Evolutionary conservation across 2,329 filamentous ascomycete species (phyloP), one percentile per base, ranked within the genome.

Genomic region (Aspergillus terreus): DNA sequence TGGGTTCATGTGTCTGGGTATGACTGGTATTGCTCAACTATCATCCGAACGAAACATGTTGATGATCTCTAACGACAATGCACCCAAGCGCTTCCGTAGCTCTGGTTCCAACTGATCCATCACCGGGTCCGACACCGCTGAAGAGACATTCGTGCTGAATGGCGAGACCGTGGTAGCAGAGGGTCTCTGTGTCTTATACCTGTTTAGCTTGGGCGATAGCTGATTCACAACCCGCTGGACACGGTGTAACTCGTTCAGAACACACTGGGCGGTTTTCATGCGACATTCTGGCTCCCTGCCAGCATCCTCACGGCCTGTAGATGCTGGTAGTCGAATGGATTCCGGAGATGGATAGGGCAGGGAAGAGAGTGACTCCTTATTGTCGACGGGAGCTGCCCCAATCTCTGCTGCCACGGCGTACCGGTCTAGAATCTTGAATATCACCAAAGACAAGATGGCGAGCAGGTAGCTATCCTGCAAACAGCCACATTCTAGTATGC

Each of bases 211-310:
- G 19, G n/a, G 47, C 17, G 68, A 60, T 21, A 68, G 55, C 46
- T 49, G 51, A 42, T 66, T 65, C 5, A 71, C 57, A 7, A 71
- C 52, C 17, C 60, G 53, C 53, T 68, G 69, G 9, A 68, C 67
- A 35, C 65, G 66, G 51, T 72, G 66, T 36, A 73, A 56, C 51
- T 73, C 69, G 32, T 63, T 56, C n/a, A 73, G 64, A 14, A 73
- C 63, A 9, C 68, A 55, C 59, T 70, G 69, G 14, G 66, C 63
- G 2, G 62, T 56, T 55, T 63, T 57, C 41, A 15, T 46, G 12
- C 40, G 49, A 40, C 33, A 21, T 27, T 30, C 15, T 53, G 49
- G n/a, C 10, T n/a, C 40, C 4, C 15, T 15, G 10, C 11, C 11
- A 14, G 11, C 40, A n/a, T 19, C 40, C 4, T 4, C n/a, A 15